Conservation (phyloP, 1,284 basidiomycete species). For the Mycena sp. region DNA sequence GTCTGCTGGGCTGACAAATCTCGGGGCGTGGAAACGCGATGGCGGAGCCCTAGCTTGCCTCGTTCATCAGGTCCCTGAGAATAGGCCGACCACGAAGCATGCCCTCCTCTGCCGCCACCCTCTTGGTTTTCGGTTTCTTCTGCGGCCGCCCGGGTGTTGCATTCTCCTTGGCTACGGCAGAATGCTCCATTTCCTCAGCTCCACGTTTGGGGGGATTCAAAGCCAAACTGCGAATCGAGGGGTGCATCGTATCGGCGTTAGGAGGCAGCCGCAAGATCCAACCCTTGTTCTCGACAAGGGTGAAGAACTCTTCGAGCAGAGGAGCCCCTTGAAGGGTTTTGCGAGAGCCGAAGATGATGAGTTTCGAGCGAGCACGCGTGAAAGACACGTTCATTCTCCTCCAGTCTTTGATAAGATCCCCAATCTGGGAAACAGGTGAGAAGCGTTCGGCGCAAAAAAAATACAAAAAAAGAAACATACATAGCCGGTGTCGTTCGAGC, state of each 20-base stretch:
- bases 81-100: slow-evolving; percentile 64
- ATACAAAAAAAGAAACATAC: slow-evolving; percentile 47
- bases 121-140: slow-evolving; percentile 48
- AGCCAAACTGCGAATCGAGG: slow-evolving; percentile 28
- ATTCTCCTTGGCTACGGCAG: slow-evolving; percentile 27
- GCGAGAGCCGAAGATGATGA: slow-evolving; percentile 90
- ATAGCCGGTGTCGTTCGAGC: slow-evolving; percentile 81
- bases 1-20: no score
- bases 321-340: slow-evolving; percentile 72
- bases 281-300: slow-evolving; percentile 70
- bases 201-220: slow-evolving; percentile 24
- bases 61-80: slow-evolving; percentile 66
- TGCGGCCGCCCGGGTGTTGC: slow-evolving; percentile 29
- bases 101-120: slow-evolving; percentile 44
- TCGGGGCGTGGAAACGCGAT: no score
- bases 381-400: slow-evolving; percentile 96
- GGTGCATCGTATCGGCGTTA: slow-evolving; percentile 65
- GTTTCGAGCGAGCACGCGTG: slow-evolving; percentile 90
- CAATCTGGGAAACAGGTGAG: slow-evolving; percentile 60
- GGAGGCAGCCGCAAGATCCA: slow-evolving; percentile 75
- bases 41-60: slow-evolving; percentile 22
- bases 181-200: slow-evolving; percentile 27
- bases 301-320: slow-evolving; percentile 78
- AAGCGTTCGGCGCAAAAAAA: background rate
- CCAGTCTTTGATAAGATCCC: slow-evolving; percentile 95